Evolutionary conservation across 2,329 filamentous ascomycete species (phyloP).

Genomic region (Xylariales sp.): DNA sequence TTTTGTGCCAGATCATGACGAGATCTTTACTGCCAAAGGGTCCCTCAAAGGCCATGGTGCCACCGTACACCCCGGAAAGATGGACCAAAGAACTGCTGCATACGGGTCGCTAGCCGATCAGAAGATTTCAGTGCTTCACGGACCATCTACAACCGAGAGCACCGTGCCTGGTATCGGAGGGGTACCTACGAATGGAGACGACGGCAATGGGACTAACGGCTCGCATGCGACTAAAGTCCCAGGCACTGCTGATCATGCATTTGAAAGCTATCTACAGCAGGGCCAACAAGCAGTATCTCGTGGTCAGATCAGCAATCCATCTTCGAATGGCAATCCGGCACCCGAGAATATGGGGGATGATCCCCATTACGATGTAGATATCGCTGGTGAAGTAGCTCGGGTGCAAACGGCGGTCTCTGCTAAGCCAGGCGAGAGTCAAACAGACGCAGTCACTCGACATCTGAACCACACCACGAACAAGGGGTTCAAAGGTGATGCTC

Average conservation of each 20-base stretch:
- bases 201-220: not conserved
- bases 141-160: not conserved
- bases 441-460: conserved; percentile 58
- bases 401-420: conserved; percentile 54
- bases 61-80: conserved; percentile 22
- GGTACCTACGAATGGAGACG: not conserved
- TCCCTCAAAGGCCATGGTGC: conserved; percentile 25
- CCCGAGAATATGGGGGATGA: conserved; percentile 54
- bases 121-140: conserved; percentile 8
- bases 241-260: not conserved
- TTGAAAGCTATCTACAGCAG: not conserved
- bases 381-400: conserved; percentile 56
- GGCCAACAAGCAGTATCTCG: not conserved
- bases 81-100: conserved; percentile 13
- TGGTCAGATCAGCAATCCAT: not conserved
- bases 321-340: conserved; percentile 21
- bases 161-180: not conserved
- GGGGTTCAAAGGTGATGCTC: conserved; percentile 46
- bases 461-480: conserved; percentile 59
- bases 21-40: conserved; percentile 24
- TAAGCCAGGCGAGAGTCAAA: conserved; percentile 43
- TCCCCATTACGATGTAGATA: conserved; percentile 59
- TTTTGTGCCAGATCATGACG: conserved; percentile 20
- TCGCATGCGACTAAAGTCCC: not conserved
- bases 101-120: conserved; percentile 9